phyloP scores from a whole-genome alignment of 2,329 filamentous ascomycete species.

The Trichoderma oligosporum region DNA sequence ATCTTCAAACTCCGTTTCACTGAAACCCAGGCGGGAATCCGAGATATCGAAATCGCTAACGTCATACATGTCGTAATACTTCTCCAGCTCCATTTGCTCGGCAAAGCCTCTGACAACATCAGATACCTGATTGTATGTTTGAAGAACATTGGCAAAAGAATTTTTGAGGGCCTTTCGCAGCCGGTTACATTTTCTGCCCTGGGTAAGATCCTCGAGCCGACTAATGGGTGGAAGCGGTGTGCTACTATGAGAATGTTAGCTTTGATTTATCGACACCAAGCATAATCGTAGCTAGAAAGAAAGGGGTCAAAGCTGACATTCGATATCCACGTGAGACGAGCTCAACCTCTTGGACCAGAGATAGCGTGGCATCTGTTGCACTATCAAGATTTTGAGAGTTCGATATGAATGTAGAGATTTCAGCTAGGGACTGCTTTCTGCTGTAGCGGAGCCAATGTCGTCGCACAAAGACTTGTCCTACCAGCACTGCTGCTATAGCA shows the following conservation, averaged over 20 bases:
- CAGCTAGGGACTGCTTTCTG: conserved; percentile 67
- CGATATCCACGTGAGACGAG: conserved; percentile 87
- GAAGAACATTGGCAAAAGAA: conserved; percentile 66
- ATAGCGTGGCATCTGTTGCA: conserved; percentile 69
- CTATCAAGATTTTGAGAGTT: conserved; percentile 79
- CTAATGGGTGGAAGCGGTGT: conserved; percentile 88
- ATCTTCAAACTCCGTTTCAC: conserved; percentile 69
- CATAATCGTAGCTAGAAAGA: not conserved
- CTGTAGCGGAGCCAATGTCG: conserved; percentile 80
- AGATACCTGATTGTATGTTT: conserved; percentile 68
- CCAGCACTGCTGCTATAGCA: conserved; percentile 51
- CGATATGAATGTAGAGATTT: conserved; percentile 64
- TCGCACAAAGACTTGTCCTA: conserved; percentile 67
- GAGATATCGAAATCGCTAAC: conserved; percentile 69
- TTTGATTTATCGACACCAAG: not conserved
- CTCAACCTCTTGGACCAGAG: conserved; percentile 91
- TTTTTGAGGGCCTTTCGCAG: conserved; percentile 72
- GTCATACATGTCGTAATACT: conserved; percentile 88
- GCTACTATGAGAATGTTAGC: conserved; percentile 57
- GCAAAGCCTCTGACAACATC: conserved; percentile 67
- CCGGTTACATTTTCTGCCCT: conserved; percentile 73
- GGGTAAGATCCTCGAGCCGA: conserved; percentile 77
- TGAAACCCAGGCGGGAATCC: conserved; percentile 63
- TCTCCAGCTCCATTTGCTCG: conserved; percentile 77
- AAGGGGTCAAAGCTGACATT: conserved; percentile 52